A percentile compares a stretch with the other conserved stretches of the same genome.
Evolutionary conservation across 2,329 filamentous ascomycete genomes (phyloP).

Genomic region (Aspergillus ochraceoroseus): DNA sequence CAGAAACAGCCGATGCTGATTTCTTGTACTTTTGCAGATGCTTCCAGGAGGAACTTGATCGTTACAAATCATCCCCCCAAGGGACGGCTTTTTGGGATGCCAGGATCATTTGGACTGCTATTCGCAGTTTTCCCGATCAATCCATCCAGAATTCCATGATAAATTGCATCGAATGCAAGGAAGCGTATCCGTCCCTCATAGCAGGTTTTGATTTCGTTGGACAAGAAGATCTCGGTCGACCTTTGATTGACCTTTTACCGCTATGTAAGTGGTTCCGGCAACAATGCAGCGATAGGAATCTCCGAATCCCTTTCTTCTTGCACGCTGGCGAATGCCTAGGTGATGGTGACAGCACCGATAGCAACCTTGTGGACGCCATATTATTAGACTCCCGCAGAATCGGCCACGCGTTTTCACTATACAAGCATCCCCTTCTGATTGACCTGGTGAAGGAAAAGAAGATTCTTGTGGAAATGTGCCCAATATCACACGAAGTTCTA

Average conservation of each 20-base stretch:
- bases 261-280: conserved; percentile 11
- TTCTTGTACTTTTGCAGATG: conserved; percentile 11
- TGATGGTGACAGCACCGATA: conserved; percentile 11
- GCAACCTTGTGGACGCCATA: conserved; percentile 13
- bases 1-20: conserved; percentile 6
- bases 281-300: conserved; percentile 5
- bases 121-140: conserved; percentile 7
- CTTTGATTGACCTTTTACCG: conserved; percentile 10
- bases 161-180: conserved; percentile 7
- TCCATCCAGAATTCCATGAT: conserved; percentile 8
- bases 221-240: conserved; percentile 10
- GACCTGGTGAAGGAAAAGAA: conserved; percentile 11
- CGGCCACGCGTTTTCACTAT: conserved; percentile 14
- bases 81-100: conserved; percentile 13
- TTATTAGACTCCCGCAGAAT: conserved; percentile 12
- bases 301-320: conserved; percentile 14
- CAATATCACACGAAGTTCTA: conserved; percentile 15
- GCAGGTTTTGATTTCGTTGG: conserved; percentile 15
- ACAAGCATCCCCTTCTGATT: conserved; percentile 15
- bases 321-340: conserved; percentile 16
- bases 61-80: conserved; percentile 7
- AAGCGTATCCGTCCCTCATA: conserved; percentile 8
- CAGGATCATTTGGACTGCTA: conserved; percentile 14
- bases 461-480: conserved; percentile 15
- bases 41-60: conserved; percentile 12